phyloP scores from a whole-genome alignment of 257 asterid species.

The Fraxinus anomala region DNA sequence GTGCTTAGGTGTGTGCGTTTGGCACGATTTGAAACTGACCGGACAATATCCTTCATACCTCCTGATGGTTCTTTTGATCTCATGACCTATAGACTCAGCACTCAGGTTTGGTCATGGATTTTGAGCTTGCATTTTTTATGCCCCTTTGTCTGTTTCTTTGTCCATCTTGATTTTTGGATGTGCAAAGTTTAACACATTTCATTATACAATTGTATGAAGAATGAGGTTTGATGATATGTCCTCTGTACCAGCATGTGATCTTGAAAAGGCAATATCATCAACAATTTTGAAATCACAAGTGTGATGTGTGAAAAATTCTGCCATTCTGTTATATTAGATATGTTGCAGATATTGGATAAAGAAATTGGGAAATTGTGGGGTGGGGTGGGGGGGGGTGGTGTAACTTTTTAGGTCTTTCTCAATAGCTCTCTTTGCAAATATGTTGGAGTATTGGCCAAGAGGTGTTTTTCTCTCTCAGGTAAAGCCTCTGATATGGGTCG shows the following conservation, averaged over 20 bases:
- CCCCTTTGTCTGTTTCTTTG: neutral
- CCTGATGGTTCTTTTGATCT: conserved; percentile 63
- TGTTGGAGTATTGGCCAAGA: neutral
- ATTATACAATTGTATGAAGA: neutral
- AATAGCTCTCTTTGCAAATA: neutral
- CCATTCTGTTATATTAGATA: neutral
- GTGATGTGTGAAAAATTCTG: neutral
- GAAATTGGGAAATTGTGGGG: neutral
- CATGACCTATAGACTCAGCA: conserved; percentile 58
- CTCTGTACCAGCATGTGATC: neutral
- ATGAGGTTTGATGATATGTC: neutral
- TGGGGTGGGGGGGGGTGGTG: neutral
- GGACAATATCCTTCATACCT: conserved; percentile 57
- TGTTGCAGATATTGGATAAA: conserved; percentile 6
- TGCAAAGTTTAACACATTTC: neutral
- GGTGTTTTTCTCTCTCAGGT: conserved; percentile 34
- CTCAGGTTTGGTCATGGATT: conserved; percentile 38
- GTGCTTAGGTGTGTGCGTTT: conserved; percentile 53
- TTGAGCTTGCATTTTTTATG: neutral
- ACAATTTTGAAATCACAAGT: neutral
- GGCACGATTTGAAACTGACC: conserved; percentile 58
- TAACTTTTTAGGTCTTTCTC: neutral
- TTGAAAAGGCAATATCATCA: neutral
- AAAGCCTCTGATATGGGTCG: conserved; percentile 61
- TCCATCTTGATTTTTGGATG: neutral